These are phyloP conservation scores for Syncephalastrum contaminatum DNA, from an alignment of 371 early-diverging fungal genomes.

Conservation along the genomic window DNA sequence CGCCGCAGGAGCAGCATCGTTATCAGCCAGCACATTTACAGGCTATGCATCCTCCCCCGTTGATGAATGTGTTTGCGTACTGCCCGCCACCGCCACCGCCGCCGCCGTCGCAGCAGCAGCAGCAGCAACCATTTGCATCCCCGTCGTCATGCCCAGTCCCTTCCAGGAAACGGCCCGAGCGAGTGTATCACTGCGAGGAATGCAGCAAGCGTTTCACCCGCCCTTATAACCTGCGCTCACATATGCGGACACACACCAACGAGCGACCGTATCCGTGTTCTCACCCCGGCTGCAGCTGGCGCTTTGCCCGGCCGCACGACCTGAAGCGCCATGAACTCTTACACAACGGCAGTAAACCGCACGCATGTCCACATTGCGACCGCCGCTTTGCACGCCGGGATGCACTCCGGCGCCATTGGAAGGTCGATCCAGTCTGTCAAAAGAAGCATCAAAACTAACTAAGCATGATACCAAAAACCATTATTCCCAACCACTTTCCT, in stretches of 20 bases:
- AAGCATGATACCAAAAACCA: too few species aligned
- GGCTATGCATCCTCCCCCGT: too few species aligned
- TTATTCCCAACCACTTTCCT: too few species aligned
- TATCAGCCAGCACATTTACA: too few species aligned
- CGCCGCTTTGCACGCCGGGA: conserved; percentile 74
- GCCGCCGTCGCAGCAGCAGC: too few species aligned
- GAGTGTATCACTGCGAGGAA: conserved; percentile 13
- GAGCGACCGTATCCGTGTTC: conserved; percentile 66
- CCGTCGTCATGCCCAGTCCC: too few species aligned
- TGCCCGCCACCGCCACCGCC: too few species aligned
- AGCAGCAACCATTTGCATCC: too few species aligned
- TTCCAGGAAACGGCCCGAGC: too few species aligned
- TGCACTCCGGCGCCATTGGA: conserved; percentile 62
- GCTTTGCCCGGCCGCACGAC: conserved; percentile 80
- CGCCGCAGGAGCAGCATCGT: too few species aligned
- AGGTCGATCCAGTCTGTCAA: conserved; percentile 33
- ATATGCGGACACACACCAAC: conserved; percentile 69
- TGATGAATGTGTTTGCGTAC: too few species aligned
- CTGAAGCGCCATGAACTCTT: conserved; percentile 70
- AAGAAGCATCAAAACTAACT: not conserved
- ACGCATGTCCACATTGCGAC: conserved; percentile 56
- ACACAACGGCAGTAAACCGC: conserved; percentile 62
- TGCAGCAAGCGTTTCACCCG: conserved; percentile 72
- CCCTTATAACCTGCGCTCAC: conserved; percentile 75
- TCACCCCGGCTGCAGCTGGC: conserved; percentile 45